Conservation (phyloP, 2,329 filamentous ascomycete species). For the Fusarium metavorans region DNA sequence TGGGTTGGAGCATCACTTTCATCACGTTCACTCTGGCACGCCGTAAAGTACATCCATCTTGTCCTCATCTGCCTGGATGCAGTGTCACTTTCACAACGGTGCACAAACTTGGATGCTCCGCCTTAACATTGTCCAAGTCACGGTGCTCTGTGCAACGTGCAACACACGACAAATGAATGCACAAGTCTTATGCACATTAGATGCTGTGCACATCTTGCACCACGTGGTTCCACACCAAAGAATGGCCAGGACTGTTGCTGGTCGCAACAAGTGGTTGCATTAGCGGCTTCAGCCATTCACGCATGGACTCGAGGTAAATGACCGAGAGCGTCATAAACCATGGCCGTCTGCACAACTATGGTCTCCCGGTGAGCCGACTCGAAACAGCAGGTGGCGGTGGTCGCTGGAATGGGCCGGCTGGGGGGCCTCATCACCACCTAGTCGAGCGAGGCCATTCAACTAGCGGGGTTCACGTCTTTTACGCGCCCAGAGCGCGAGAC, state of each 20-base stretch:
- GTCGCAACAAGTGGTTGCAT: conserved; percentile 40
- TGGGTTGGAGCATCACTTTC: background rate
- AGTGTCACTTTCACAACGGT: background rate
- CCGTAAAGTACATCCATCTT: background rate
- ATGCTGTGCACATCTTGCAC: background rate
- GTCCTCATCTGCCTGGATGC: background rate
- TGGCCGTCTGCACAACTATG: conserved; percentile 5
- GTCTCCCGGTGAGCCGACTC: conserved; percentile 9
- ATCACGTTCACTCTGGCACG: background rate
- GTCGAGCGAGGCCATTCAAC: background rate
- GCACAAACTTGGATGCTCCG: background rate
- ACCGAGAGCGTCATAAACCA: conserved; percentile 8
- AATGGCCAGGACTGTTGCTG: conserved; percentile 17
- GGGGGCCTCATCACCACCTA: conserved; percentile 11
- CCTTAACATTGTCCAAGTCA: background rate
- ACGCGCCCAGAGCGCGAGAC: conserved; percentile 43
- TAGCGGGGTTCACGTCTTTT: conserved; percentile 35
- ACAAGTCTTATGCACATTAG: background rate
- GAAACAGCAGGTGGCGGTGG: conserved; percentile 12
- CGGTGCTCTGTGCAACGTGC: background rate
- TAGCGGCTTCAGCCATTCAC: conserved; percentile 25
- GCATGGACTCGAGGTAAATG: conserved; percentile 23
- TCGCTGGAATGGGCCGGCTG: conserved; percentile 15
- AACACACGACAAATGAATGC: background rate
- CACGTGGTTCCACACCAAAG: conserved; percentile 24